Base-by-base conservation (phyloP, 129 eudicot genomes). In the Arctium lappa region DNA sequence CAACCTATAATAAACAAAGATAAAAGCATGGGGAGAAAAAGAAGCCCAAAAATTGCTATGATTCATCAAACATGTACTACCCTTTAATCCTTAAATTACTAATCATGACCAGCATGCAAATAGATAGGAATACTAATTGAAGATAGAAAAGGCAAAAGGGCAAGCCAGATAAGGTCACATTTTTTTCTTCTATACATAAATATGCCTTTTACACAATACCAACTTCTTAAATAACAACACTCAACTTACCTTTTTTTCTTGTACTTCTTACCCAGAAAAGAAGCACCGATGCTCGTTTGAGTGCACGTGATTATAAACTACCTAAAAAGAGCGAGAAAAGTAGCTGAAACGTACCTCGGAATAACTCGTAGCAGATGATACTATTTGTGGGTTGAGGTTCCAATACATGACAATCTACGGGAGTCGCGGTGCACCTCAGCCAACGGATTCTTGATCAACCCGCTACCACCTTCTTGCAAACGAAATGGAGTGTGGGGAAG, bases 381-480 rank as follows among this genome's bases (percentile, higher is more conserved):
- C 77, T 80, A 15, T 46, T 6, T 46, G 80, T 33, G 33, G 62
- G 50, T 85, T 40, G 63, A 68, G 32, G 46, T 78, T 68, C 87
- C 78, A 44, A 56, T 73, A 1, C 81, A 63, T 39, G 89, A 74
- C 74, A 80, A 36, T 32, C 84, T 85, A 31, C 39, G 86, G 56
- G 86, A 80, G 34, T 77, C 81, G 16, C 81, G 81, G 22, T 72
- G 87, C 46, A 82, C 84, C 74, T 88, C 91, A 76, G 98, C 97
- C 87, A 94, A 84, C 27, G 97, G 98, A 79, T 94, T 94, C 81
- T 89, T 86, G 48, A 89, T 89, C 53, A 92, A 71, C 75, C 92
- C 97, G 38, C 89, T 85, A 39, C 86, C 83, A 79, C 87, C 88
- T 39, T 86, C 80, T 22, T 65, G 89, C 75, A 83, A 83, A 2